Evolutionary conservation across 2,329 filamentous ascomycete genomes (phyloP), one percentile per base, ranked within the genome.

Genomic region (Ophiosphaerella narmari): DNA sequence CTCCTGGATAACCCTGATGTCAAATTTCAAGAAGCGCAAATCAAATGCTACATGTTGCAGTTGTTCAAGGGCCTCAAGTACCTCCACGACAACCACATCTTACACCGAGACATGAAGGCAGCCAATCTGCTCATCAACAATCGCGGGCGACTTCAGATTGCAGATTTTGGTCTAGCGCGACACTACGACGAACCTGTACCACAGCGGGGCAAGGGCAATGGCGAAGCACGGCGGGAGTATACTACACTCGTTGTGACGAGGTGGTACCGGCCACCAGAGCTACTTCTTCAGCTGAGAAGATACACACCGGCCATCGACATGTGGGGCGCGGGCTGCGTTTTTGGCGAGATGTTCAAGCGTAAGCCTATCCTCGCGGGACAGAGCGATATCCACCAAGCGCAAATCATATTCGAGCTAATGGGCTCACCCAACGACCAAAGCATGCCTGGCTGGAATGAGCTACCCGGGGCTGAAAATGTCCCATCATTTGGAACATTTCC

Each of bases 321-420:
- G 76, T 99, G 94, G 94, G 94, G 94, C 63, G 93, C 97, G 61
- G 94, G 93, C n/a, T 99, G 94, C 77, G 99, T 99, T 72, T 97
- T 99, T 66, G 94, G 94, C 36, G 94, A 99, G 72, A 99, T 99
- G 93, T 88, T 97, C 58, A 86, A 91, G 63, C 87, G 91, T 33
- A 96, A 93, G 71, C 94, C 94, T 0, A 97, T 99, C 45, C 81
- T 99, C 37, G 85, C 91, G 7, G 94, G 94, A 11, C 91, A 90
- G 59, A 95, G 89, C 63, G 94, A 99, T 67, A 76, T 85, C 6
- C 88, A 97, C 66, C 94, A 99, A 74, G 86, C 95, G 11, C 89
- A 96, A 11, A 86, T 96, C 39, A 97, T 99, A 50, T 99, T 96
- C 75, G 90, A 92, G 57, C 81, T 99, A 34, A 89, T 96, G 59